Evolutionary conservation across 257 asterid genomes (phyloP).

Genomic region (Lycium barbarum): DNA sequence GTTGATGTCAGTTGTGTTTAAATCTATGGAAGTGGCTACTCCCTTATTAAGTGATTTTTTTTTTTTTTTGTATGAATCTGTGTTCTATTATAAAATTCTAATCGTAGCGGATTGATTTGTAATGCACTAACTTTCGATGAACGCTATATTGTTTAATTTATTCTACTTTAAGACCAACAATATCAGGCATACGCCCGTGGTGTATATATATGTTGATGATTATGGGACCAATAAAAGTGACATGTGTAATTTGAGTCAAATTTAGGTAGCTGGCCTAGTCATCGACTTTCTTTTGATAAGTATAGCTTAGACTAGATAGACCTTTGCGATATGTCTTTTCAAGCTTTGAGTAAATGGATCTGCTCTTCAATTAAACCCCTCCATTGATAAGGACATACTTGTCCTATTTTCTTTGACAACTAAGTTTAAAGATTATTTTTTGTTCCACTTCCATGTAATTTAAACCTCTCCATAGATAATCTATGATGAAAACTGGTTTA

Average conservation of each 20-base stretch:
- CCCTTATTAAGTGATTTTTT: no score
- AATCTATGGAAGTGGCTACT: no score
- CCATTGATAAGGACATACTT: not conserved
- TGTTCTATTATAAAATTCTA: no score
- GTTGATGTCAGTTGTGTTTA: no score
- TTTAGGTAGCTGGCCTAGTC: slow-evolving; percentile 1
- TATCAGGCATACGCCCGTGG: no score
- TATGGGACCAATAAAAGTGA: not conserved
- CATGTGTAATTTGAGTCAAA: not conserved
- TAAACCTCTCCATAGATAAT: not conserved
- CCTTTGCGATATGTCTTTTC: slow-evolving; percentile 26
- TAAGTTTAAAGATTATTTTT: not conserved
- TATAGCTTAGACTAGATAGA: not conserved
- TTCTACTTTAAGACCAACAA: no score
- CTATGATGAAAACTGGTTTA: not conserved
- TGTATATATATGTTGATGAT: not conserved
- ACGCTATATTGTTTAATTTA: no score
- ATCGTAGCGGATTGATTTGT: no score
- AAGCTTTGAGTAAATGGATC: slow-evolving; percentile 12
- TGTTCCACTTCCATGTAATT: not conserved
- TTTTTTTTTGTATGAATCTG: no score
- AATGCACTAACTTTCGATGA: no score
- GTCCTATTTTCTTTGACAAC: not conserved
- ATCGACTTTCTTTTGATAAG: slow-evolving; percentile 13
- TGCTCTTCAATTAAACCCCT: not conserved